A percentile compares a stretch with the other conserved stretches of the same genome.
Evolutionary conservation across 345 rosid genomes (phyloP).

Genomic region (Eucalyptus paniculata): DNA sequence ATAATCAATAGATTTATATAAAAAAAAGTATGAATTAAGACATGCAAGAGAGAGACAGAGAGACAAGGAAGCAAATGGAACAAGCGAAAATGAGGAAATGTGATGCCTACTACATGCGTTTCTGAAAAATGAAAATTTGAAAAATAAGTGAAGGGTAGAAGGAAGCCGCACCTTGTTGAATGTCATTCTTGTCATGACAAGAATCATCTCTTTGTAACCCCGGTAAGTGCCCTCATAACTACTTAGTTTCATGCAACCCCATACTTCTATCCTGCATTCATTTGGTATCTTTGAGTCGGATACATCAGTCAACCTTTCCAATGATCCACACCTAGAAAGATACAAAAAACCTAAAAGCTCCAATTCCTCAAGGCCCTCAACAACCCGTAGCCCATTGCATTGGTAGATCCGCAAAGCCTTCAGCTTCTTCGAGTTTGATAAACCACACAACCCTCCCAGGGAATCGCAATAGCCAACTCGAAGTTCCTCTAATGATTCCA

Average conservation of each 20-base stretch:
- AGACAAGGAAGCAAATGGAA: no score
- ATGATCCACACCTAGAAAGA: fast-evolving
- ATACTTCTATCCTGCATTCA: fast-evolving
- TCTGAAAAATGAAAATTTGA: no score
- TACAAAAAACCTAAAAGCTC: not conserved
- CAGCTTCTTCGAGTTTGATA: not conserved
- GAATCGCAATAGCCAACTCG: not conserved
- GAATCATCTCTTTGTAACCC: not conserved
- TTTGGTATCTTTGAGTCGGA: not conserved
- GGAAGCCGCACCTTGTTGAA: no score
- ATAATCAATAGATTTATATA: not conserved
- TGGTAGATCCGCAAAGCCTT: not conserved
- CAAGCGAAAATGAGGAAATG: no score
- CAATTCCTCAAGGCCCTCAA: not conserved
- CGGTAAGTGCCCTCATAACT: not conserved
- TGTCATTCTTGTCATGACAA: fast-evolving
- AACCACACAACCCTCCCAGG: fast-evolving
- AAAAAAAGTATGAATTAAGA: no score
- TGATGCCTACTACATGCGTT: no score
- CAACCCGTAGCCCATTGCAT: not conserved
- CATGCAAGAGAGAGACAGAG: not conserved
- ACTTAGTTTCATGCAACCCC: not conserved
- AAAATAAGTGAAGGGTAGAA: no score
- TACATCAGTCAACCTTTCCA: not conserved
- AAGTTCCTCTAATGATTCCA: not conserved